phyloP scores from a whole-genome alignment of 2,329 filamentous ascomycete species.

The Westerdykella aurantiaca region DNA sequence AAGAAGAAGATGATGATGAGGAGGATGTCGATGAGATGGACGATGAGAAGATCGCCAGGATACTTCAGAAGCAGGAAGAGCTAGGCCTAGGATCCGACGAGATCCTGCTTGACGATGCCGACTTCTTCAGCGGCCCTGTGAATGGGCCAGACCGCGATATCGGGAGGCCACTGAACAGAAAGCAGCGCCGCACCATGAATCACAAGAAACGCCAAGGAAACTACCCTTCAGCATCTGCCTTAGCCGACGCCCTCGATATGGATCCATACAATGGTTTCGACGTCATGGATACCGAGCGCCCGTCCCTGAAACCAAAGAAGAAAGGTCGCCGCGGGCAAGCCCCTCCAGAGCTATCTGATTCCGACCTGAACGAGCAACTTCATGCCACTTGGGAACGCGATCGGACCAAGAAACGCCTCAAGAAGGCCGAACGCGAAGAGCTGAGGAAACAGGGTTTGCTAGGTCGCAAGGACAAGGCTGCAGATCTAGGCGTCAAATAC shows the following conservation, averaged over 20 bases:
- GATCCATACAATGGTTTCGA: constrained; percentile 67
- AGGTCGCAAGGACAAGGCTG: constrained; percentile 39
- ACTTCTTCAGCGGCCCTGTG: constrained; percentile 35
- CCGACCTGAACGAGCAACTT: constrained; percentile 39
- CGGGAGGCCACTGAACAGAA: constrained; percentile 24
- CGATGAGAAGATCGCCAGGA: constrained; percentile 58
- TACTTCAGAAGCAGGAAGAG: constrained; percentile 58
- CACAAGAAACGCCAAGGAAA: constrained; percentile 10
- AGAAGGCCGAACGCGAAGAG: constrained; percentile 45
- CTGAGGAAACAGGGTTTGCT: constrained; percentile 42
- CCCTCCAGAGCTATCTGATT: constrained; percentile 42
- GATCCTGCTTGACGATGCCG: constrained; percentile 51
- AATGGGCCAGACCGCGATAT: constrained; percentile 17
- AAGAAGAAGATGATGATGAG: constrained; percentile 36
- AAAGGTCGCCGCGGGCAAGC: constrained; percentile 56
- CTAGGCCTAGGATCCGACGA: constrained; percentile 58
- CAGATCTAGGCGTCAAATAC: constrained; percentile 63
- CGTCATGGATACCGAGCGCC: constrained; percentile 74
- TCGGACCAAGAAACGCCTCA: constrained; percentile 41
- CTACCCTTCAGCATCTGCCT: constrained; percentile 51
- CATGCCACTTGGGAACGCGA: constrained; percentile 41
- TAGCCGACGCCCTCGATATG: constrained; percentile 54
- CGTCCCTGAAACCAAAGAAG: constrained; percentile 59
- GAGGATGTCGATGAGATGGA: constrained; percentile 39
- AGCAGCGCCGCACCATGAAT: constrained; percentile 12